Percentiles rank a stretch among this genome's conserved stretches.
Conservation (phyloP, 805 yeast genomes). For the Yarrowia phangngaensis region DNA sequence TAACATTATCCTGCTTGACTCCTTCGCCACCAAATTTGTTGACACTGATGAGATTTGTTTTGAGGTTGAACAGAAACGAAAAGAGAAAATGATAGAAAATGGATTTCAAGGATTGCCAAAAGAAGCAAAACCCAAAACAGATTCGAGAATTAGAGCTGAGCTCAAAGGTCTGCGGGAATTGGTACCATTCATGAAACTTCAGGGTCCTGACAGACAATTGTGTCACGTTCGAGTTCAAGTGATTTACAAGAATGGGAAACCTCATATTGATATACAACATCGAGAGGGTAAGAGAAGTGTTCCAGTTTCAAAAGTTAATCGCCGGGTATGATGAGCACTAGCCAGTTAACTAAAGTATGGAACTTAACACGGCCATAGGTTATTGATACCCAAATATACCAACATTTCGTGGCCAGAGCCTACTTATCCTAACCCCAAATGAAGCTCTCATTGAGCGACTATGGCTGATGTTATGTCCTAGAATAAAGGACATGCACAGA, state of each 20-base stretch:
- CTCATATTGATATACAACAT: constrained; percentile 21
- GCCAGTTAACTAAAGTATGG: no score
- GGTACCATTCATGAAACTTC: constrained; percentile 18
- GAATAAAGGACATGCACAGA: no score
- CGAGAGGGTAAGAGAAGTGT: constrained; percentile 8
- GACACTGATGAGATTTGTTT: constrained; percentile 5
- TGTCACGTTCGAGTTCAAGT: constrained; percentile 13
- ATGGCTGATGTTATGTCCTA: no score
- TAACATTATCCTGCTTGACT: constrained; percentile 9
- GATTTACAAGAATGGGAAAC: constrained; percentile 7
- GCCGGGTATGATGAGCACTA: no score
- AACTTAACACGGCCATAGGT: no score
- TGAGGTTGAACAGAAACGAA: constrained; percentile 1
- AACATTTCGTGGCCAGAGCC: no score
- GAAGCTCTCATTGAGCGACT: no score
- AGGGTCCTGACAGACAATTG: constrained; percentile 6
- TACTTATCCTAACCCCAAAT: no score
- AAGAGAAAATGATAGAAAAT: constrained; percentile 6
- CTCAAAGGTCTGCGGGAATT: neutral
- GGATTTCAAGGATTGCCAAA: neutral
- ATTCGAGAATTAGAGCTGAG: neutral
- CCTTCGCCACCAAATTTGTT: constrained; percentile 9
- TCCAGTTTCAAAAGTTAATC: no score
- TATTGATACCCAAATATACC: no score
- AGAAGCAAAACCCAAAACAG: neutral